Percentiles rank a stretch among this genome's conserved stretches.
Evolutionary conservation across 768 basidiomycete genomes (phyloP).

Genomic region (Hygrocybe coccinea): DNA sequence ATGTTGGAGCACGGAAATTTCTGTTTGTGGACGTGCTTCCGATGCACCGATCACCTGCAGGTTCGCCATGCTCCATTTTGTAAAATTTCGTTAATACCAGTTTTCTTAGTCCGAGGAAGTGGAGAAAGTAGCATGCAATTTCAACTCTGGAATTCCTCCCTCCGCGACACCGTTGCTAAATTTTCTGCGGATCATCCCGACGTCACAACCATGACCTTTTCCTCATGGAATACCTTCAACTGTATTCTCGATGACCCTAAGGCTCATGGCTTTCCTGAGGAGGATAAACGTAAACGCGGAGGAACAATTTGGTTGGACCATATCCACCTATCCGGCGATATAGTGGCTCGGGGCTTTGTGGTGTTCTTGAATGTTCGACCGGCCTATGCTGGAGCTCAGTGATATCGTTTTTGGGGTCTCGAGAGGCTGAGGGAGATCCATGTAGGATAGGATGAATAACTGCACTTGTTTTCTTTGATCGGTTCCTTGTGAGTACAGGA

Average conservation of each 20-base stretch:
- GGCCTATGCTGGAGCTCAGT: constrained; percentile 49
- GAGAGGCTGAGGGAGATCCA: neutral
- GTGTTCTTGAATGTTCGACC: constrained; percentile 30
- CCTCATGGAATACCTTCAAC: constrained; percentile 43
- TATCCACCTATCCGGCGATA: constrained; percentile 48
- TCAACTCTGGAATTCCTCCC: constrained; percentile 42
- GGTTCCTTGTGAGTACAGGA: neutral
- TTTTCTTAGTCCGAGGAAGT: neutral
- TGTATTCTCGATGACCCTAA: constrained; percentile 44
- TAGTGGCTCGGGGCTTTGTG: constrained; percentile 42
- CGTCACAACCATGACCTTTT: constrained; percentile 45
- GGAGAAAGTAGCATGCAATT: neutral
- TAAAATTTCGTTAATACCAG: neutral
- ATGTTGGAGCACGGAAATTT: constrained; percentile 49
- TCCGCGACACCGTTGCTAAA: constrained; percentile 27
- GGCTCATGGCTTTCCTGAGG: constrained; percentile 34
- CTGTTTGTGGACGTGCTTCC: constrained; percentile 59
- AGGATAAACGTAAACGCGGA: constrained; percentile 28
- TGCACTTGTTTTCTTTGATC: neutral
- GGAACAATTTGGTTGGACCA: constrained; percentile 49
- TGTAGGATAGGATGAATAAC: neutral
- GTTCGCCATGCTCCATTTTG: constrained; percentile 21
- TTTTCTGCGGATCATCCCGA: constrained; percentile 43
- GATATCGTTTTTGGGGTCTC: neutral
- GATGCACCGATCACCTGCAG: constrained; percentile 45